Evolutionary conservation across 192 early-diverging fungal genomes (phyloP).

Genomic region (Allomyces macrogynus): DNA sequence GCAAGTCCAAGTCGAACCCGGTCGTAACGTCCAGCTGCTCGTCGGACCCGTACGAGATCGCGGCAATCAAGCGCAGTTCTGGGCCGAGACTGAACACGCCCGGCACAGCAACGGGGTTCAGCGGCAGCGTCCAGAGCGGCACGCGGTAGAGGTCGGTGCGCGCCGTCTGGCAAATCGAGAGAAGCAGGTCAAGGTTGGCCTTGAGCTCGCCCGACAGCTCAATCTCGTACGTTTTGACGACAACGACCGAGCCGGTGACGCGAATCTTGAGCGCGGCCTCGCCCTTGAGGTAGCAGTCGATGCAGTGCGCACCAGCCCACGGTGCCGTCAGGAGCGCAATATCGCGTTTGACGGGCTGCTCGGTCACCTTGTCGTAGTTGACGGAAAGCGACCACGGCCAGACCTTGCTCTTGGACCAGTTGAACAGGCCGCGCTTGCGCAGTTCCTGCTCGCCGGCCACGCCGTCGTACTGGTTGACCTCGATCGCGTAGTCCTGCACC

Average conservation of each 20-base stretch:
- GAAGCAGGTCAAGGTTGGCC: conserved; percentile 4
- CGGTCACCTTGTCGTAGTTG: conserved; percentile 5
- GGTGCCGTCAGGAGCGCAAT: conserved; percentile 1
- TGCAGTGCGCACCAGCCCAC: conserved; percentile 4
- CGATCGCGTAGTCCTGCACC: conserved; percentile 3
- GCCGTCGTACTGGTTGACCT: conserved; percentile 4
- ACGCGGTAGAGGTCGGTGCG: background rate
- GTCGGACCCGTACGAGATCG: conserved; percentile 2
- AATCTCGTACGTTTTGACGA: conserved; percentile 4
- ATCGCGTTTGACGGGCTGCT: background rate
- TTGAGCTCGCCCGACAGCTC: conserved; percentile 5
- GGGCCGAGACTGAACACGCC: conserved; percentile 5
- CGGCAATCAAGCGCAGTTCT: conserved; percentile 2
- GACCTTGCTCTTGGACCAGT: background rate
- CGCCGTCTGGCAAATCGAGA: background rate
- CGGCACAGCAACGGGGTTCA: conserved; percentile 1
- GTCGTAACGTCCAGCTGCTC: conserved; percentile 1
- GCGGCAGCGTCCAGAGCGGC: background rate
- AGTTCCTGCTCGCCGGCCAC: background rate
- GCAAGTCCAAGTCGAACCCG: conserved; percentile 3
- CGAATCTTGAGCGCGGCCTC: conserved; percentile 1
- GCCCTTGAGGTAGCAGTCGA: conserved; percentile 5
- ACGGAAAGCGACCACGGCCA: conserved; percentile 1
- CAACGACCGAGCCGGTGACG: conserved; percentile 2
- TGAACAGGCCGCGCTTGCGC: conserved; percentile 1